These are phyloP conservation scores for Hyaloscypha hepaticicola DNA, from an alignment of 495 filamentous ascomycete genomes.

Conservation along the genomic window DNA sequence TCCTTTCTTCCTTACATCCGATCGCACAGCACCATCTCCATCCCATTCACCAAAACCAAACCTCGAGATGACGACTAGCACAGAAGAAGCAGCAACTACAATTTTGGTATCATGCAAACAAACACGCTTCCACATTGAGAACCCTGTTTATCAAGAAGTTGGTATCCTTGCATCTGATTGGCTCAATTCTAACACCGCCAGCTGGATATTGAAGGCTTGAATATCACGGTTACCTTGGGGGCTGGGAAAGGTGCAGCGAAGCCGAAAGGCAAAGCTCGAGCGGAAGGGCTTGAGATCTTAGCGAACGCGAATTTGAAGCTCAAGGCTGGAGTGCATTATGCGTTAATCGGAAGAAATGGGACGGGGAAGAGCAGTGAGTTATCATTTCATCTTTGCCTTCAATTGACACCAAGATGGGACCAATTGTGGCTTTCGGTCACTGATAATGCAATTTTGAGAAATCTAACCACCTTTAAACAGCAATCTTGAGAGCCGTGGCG, in stretches of 20 bases:
- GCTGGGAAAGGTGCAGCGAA: constrained; percentile 35
- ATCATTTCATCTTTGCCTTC: not conserved
- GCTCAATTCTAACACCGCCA: constrained; percentile 31
- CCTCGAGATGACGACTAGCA: constrained; percentile 19
- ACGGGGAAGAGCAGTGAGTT: constrained; percentile 74
- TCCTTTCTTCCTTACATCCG: not conserved
- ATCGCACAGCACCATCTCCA: not conserved
- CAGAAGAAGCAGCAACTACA: constrained; percentile 45
- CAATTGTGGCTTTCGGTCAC: no score
- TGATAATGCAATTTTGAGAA: no score
- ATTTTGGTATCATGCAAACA: constrained; percentile 57
- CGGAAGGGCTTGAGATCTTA: constrained; percentile 64
- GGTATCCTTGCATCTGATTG: not conserved
- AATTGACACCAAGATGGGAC: not conserved
- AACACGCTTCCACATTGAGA: constrained; percentile 56
- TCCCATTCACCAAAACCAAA: not conserved
- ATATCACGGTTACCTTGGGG: constrained; percentile 56
- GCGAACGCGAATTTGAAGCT: constrained; percentile 64
- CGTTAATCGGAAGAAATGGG: constrained; percentile 74
- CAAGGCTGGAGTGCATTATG: constrained; percentile 70
- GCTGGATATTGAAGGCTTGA: constrained; percentile 67
- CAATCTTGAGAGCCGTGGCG: constrained; percentile 69
- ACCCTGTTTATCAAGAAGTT: constrained; percentile 53
- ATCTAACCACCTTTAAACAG: constrained; percentile 45
- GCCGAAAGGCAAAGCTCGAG: constrained; percentile 52